A percentile compares a stretch with the other conserved stretches of the same genome.
phyloP scores from a whole-genome alignment of 176 grass and related monocot species.

The Hyparrhenia diplandra region DNA sequence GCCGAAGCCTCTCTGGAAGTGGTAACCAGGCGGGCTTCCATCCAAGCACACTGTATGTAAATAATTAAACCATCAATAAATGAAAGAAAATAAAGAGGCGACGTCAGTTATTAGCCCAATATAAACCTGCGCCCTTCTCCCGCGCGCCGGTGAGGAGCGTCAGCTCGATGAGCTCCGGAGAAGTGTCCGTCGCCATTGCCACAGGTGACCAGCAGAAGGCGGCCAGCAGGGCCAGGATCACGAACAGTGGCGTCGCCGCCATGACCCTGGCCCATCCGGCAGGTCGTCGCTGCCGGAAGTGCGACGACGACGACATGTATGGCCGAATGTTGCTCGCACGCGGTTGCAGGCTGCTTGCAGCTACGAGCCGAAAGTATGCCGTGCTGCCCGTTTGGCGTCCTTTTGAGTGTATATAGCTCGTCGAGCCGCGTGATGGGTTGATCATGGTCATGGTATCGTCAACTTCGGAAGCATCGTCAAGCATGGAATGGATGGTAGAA shows the following conservation, averaged over 20 bases:
- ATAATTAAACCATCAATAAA: neutral
- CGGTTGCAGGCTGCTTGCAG: neutral
- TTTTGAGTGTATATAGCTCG: neutral
- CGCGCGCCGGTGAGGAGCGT: constrained; percentile 20
- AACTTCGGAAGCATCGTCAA: neutral
- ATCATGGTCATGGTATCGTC: neutral
- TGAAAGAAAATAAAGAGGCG: neutral
- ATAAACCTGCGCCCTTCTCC: neutral
- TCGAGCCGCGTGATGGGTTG: neutral
- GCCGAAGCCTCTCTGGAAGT: constrained; percentile 63
- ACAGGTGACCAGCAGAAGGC: neutral
- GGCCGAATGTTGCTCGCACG: neutral
- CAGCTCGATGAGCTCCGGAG: constrained; percentile 33
- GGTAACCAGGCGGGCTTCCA: constrained; percentile 56
- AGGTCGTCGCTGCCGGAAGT: neutral
- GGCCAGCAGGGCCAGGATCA: neutral
- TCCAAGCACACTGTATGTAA: constrained; percentile 66
- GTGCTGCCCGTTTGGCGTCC: neutral
- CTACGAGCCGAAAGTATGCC: neutral
- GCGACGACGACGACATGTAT: neutral
- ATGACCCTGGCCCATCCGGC: neutral
- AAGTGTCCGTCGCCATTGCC: neutral
- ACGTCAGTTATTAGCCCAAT: neutral
- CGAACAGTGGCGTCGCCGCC: neutral
- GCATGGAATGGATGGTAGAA: neutral